Conservation (phyloP, 257 asterid species). For the Cinchona pubescens region DNA sequence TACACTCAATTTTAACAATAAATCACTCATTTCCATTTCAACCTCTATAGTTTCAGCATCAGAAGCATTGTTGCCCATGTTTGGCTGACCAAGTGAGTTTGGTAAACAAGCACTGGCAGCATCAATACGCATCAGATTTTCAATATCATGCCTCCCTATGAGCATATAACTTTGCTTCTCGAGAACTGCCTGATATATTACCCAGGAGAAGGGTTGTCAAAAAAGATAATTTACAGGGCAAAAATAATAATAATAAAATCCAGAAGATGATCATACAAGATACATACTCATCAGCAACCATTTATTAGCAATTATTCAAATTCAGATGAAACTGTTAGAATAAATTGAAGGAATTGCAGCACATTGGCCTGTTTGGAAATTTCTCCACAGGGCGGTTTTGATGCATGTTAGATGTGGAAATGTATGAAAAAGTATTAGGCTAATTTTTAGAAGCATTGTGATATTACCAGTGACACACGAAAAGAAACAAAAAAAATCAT, state of each 20-base stretch:
- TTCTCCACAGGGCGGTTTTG: not conserved
- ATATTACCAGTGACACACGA: not conserved
- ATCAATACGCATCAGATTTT: constrained; percentile 82
- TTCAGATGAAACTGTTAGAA: not conserved
- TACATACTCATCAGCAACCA: not conserved
- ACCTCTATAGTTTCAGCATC: constrained; percentile 51
- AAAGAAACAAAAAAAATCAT: not conserved
- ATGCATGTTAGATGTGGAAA: not conserved
- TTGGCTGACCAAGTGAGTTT: constrained; percentile 50
- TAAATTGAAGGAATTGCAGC: too few relatives aligned
- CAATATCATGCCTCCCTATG: constrained; percentile 93
- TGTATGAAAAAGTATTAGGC: not conserved
- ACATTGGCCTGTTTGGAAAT: not conserved
- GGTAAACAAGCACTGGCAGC: constrained; percentile 80
- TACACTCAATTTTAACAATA: constrained; percentile 70
- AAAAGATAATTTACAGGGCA: constrained; percentile 6
- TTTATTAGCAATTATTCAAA: not conserved
- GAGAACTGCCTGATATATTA: constrained; percentile 85
- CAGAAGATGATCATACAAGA: not conserved
- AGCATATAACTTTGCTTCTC: constrained; percentile 99
- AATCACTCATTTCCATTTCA: constrained; percentile 71
- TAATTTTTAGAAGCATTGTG: not conserved
- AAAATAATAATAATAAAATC: not conserved
- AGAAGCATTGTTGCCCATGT: constrained; percentile 42
- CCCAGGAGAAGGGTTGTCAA: constrained; percentile 18